Conservation (phyloP, 2,329 filamentous ascomycete genomes). For the Trichoderma sp. region DNA sequence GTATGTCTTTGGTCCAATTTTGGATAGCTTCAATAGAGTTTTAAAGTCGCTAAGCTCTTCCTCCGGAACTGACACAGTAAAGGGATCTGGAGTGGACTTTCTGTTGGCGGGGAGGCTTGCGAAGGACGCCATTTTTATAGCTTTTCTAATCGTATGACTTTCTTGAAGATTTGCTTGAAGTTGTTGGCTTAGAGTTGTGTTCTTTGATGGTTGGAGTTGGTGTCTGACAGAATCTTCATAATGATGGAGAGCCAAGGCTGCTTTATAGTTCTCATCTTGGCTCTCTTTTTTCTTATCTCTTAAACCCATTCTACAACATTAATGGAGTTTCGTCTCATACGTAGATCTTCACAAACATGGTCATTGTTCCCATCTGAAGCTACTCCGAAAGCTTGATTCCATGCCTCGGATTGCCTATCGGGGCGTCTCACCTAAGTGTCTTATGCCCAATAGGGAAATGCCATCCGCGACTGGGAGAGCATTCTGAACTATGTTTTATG, state of each 20-base stretch:
- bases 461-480: background rate
- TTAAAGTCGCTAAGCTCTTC: background rate
- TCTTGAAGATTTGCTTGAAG: background rate
- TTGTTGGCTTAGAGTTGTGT: background rate
- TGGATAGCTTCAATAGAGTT: background rate
- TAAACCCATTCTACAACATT: background rate
- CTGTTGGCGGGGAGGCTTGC: background rate
- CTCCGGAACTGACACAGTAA: background rate
- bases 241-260: background rate
- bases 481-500: background rate
- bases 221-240: background rate
- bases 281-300: background rate
- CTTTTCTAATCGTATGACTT: background rate
- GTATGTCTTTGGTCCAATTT: slow-evolving; percentile 8
- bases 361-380: background rate
- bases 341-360: background rate
- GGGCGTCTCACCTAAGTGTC: background rate
- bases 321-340: background rate
- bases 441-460: background rate
- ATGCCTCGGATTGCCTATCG: background rate
- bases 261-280: background rate
- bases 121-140: background rate
- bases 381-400: background rate
- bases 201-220: background rate
- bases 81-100: background rate